Evolutionary conservation across 768 basidiomycete species (phyloP).

Genomic region (Russula olivacea): DNA sequence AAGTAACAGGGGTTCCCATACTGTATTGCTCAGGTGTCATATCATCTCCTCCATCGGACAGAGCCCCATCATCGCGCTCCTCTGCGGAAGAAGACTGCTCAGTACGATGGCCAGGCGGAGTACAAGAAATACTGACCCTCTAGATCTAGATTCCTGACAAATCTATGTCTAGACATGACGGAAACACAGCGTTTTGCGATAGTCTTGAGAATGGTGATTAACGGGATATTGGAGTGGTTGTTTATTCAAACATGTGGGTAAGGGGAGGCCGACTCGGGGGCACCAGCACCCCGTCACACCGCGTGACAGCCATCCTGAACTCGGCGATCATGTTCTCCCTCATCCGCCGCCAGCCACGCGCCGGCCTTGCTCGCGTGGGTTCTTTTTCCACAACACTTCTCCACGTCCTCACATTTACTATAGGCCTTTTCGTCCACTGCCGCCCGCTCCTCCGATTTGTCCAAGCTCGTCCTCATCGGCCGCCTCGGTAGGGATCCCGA

Average conservation of each 20-base stretch:
- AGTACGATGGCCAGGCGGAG: slow-evolving; percentile 2
- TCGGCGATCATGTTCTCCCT: slow-evolving; percentile 44
- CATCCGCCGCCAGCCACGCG: slow-evolving; percentile 43
- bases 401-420: background rate
- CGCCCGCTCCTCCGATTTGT: slow-evolving; percentile 52
- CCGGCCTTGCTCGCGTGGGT: slow-evolving; percentile 38
- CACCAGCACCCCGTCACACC: slow-evolving; percentile 6
- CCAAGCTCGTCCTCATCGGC: slow-evolving; percentile 75
- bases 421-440: slow-evolving; percentile 64
- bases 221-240: slow-evolving; percentile 9
- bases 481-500: slow-evolving; percentile 68
- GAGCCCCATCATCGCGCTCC: slow-evolving; percentile 77
- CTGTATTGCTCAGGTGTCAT: slow-evolving; percentile 82
- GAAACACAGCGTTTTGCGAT: slow-evolving; percentile 24
- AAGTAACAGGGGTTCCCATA: slow-evolving; percentile 41
- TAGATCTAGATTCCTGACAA: slow-evolving; percentile 80
- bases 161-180: slow-evolving; percentile 86
- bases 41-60: slow-evolving; percentile 73
- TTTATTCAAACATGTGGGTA: slow-evolving; percentile 16
- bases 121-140: slow-evolving; percentile 40
- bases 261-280: slow-evolving; percentile 9
- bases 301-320: background rate
- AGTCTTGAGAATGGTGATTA: slow-evolving; percentile 24
- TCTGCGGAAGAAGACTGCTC: slow-evolving; percentile 39
- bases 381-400: background rate